phyloP scores from a whole-genome alignment of 2,329 filamentous ascomycete species.

The Colletotrichum scovillei region DNA sequence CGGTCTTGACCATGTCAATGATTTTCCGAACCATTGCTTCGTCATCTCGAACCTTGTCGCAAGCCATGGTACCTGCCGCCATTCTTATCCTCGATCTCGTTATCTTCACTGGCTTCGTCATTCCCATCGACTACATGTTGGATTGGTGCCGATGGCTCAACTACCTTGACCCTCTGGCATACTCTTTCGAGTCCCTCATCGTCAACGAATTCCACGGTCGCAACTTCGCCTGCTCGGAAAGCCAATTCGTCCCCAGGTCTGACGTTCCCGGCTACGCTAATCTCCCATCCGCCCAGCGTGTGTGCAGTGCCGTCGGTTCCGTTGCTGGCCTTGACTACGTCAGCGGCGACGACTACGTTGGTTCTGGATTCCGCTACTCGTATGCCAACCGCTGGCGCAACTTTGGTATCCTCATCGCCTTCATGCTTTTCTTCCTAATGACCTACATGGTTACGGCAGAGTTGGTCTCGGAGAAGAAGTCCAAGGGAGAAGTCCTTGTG shows the following conservation, averaged over 20 bases:
- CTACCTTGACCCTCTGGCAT: conserved; percentile 82
- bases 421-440: conserved; percentile 70
- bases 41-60: conserved; percentile 75
- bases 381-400: conserved; percentile 75
- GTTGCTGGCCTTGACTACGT: conserved; percentile 63
- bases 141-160: conserved; percentile 87
- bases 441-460: conserved; percentile 75
- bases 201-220: conserved; percentile 83
- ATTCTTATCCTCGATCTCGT: conserved; percentile 74
- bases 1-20: conserved; percentile 85
- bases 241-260: conserved; percentile 55
- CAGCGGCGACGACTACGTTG: conserved; percentile 68
- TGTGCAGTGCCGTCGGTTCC: conserved; percentile 72
- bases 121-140: conserved; percentile 76
- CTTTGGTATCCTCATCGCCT: conserved; percentile 75
- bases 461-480: conserved; percentile 73
- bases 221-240: conserved; percentile 61
- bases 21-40: conserved; percentile 87
- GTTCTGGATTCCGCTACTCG: conserved; percentile 66
- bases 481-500: conserved; percentile 81
- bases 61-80: conserved; percentile 71
- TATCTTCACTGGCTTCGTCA: conserved; percentile 77
- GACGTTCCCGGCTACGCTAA: conserved; percentile 46
- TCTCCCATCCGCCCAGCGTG: conserved; percentile 52
- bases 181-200: conserved; percentile 84